Evolutionary conservation across 2,329 filamentous ascomycete genomes (phyloP), one percentile per base, ranked within the genome.

Genomic region (Penicillium crustosum): DNA sequence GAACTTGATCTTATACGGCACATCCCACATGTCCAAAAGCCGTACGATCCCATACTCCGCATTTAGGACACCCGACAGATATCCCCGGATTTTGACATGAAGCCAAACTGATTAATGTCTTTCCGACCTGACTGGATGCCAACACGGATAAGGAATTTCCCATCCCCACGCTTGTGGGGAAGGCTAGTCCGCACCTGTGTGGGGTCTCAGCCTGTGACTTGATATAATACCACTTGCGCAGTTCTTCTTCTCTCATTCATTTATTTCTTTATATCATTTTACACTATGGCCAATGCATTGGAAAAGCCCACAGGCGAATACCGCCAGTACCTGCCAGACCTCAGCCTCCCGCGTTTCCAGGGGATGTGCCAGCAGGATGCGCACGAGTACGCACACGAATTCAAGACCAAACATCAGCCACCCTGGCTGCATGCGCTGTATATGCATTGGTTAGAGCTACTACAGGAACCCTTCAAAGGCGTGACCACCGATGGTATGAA

Each of bases 401-500:
- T 90, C 68, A 83, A 83, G 59, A 79, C 84, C 35, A 72, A 79
- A 21, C 82, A 82, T 1, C 75, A 78, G 13, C 88, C 88, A 0
- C 87, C 88, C 1, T 90, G 88, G 88, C 75, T 91, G 17, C 81
- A 88, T 64, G 83, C 77, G 0, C 71, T 89, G 23, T 87, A 84
- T 57, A 69, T 79, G 60, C 83, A 86, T 68, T 88, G 86, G 85
- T 70, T 77, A 49, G 76, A 81, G 35, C 70, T 88, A 9, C 75
- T 75, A 33, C 70, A 84, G 55, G 87, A 90, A 73, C 88, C 89
- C 0, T 91, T 85, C 70, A 86, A 83, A 66, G 89, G 89, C 25
- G 78, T 92, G 21, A 91, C 89, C 0, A 85, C 74, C 12, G 86
- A 91, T 62, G 89, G 88, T 81, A 74, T 29, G 74, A 62, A 12